Evolutionary conservation across 108 stramenopile species (phyloP), one percentile per base, ranked within the genome.

Genomic region (Pseudonitzschia delicatissima): DNA sequence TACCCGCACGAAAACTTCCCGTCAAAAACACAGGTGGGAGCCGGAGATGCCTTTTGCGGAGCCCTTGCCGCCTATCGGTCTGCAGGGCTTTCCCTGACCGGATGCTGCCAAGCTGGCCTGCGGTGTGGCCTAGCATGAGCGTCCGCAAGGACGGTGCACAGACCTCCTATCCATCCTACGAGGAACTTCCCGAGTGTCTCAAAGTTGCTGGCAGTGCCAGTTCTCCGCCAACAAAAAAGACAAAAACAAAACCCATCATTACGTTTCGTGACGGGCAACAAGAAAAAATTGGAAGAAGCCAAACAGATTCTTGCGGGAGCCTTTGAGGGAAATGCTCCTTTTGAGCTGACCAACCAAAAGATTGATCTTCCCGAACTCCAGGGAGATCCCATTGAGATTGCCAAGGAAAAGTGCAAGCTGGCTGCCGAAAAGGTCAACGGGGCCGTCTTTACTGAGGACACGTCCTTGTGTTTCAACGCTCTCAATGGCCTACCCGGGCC

Each of bases 231-330:
- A 69, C 60, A 39, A 18, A n/a, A n/a, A 65, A 66, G 65, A n/a
- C 17, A 57, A 11, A 18, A 42, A 11, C 68, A 64, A 49, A 33
- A 18, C 29, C 68, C 55, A 7, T 32, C 57, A 13, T 72, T 98
- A 37, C 96, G 96, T 20, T 99, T 99, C 77, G 97, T 99, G n/a
- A 98, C 98, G 9, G 98, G 98, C 21, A 99, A 99, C 76, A 94
- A 91, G 53, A 98, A 98, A 75, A 99, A 99, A 76, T 77, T 97
- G 13, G 93, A 98, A 61, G 97, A 99, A 81, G 96, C 98, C 18
- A 57, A 78, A 53, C 72, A 81, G 34, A 94, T 96, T 55, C 78
- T 96, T 17, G 49, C 58, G 3, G 26, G 62, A 5, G 77, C 71
- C 21, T n/a, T n/a, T n/a, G 44, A 64, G 4, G 32, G 51, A 25